These are phyloP conservation scores for Tubosaeta brunneosetosa DNA, from an alignment of 768 basidiomycete species.

Conservation along the genomic window DNA sequence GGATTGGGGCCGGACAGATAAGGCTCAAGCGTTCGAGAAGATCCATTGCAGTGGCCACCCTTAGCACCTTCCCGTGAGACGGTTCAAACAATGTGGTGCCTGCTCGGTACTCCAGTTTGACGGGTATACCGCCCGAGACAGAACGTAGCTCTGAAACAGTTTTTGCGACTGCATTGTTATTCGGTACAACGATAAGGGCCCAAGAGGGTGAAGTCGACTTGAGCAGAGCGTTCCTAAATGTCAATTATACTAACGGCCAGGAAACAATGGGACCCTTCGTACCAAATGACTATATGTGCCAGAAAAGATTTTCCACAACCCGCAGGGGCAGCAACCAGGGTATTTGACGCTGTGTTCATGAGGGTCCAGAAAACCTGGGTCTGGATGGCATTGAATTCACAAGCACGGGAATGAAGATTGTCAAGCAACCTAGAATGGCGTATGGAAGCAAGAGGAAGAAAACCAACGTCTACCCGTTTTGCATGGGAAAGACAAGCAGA, in stretches of 20 bases:
- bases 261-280: slow-evolving; percentile 24
- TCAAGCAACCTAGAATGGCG: slow-evolving; percentile 41
- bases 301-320: slow-evolving; percentile 79
- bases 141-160: slow-evolving; percentile 48
- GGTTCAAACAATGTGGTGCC: slow-evolving; percentile 31
- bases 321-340: slow-evolving; percentile 73
- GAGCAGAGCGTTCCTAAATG: slow-evolving; percentile 50
- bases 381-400: slow-evolving; percentile 78
- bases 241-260: slow-evolving; percentile 11
- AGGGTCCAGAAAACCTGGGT: slow-evolving; percentile 86
- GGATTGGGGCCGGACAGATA: slow-evolving; percentile 20
- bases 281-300: slow-evolving; percentile 72
- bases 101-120: slow-evolving; percentile 36
- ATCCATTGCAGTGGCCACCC: slow-evolving; percentile 51
- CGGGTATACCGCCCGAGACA: slow-evolving; percentile 33
- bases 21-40: slow-evolving; percentile 43
- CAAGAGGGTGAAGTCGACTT: slow-evolving; percentile 42
- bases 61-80: slow-evolving; percentile 43
- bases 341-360: slow-evolving; percentile 59
- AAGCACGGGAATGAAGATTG: slow-evolving; percentile 42
- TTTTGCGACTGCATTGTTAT: slow-evolving; percentile 52
- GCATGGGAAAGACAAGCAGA: slow-evolving; percentile 49
- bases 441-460: slow-evolving; percentile 56
- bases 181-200: slow-evolving; percentile 62
- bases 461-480: slow-evolving; percentile 67